Base-by-base conservation (phyloP, 75 land plant genomes). In the Adiantum capillusveneris region DNA sequence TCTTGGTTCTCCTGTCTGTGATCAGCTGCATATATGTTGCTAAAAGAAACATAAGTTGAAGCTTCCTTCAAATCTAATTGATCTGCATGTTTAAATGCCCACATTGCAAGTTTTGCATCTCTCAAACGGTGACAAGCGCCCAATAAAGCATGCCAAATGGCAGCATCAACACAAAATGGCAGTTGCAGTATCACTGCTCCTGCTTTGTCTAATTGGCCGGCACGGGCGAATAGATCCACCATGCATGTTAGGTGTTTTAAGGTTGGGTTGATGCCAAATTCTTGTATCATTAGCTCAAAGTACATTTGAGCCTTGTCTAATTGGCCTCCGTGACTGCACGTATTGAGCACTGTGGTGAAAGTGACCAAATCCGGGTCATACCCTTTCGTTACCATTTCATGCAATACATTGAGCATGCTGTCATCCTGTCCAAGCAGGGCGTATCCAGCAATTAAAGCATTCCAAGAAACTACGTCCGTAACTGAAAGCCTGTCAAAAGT, bases 391-490 rank as follows among this genome's bases (percentile, higher is more conserved):
- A 71, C 7, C 87, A 77, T 84, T n/a, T 81, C 54, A 37, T 62
- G 52, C 60, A 84, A 63, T 20, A 53, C 70, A 11, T 46, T 14
- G 29, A 84, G 44, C 0, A 31, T 53, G 2, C 78, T 55, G 0
- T 29, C 7, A 0, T 65, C 80, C 29, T 37, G 16, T 2, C 21
- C 61, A 53, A 79, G 60, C 18, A 71, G 71, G 0, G 62, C 62
- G 51, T 75, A 80, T 20, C 73, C 79, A 14, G 65, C 62, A 29
- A 85, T 79, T 29, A 88, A 72, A 11, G 90, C 68, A 65, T 85
- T 86, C 94, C 94, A 88, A 26, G 90, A 77, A 12, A 86, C 79
- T 0, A 68, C 44, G 57, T 88, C 90, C 53, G 70, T 68, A 19
- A 69, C 59, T 13, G 70, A 64, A 74, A 88, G 73, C 11, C 54